phyloP scores from a whole-genome alignment of 2,329 filamentous ascomycete species.

The Cordyceps farinosa region DNA sequence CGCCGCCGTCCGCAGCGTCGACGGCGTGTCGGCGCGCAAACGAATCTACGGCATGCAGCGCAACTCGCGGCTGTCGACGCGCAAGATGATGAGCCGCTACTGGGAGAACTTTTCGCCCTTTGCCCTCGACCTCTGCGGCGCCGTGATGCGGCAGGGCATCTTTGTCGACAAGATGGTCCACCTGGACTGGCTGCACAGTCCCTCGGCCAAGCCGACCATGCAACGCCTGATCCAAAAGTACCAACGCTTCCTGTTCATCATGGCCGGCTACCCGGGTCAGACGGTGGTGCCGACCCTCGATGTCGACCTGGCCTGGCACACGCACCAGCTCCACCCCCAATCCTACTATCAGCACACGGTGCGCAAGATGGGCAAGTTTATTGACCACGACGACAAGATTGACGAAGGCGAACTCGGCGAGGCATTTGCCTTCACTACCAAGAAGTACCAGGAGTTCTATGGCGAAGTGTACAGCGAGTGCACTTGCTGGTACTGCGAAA shows the following conservation, averaged over 20 bases:
- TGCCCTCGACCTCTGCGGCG: constrained; percentile 61
- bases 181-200: constrained; percentile 76
- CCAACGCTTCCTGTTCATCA: constrained; percentile 50
- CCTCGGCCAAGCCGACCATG: constrained; percentile 61
- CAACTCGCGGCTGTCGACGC: constrained; percentile 43
- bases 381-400: constrained; percentile 84
- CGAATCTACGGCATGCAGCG: constrained; percentile 24
- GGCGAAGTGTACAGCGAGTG: constrained; percentile 70
- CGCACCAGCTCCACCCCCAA: constrained; percentile 66
- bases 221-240: constrained; percentile 62
- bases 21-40: constrained; percentile 25
- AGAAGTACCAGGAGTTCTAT: constrained; percentile 63
- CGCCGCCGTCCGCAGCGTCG: constrained; percentile 38
- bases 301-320: constrained; percentile 76
- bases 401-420: constrained; percentile 61
- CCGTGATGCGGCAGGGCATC: constrained; percentile 61
- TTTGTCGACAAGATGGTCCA: constrained; percentile 72
- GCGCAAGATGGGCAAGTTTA: constrained; percentile 49
- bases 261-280: constrained; percentile 28
- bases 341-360: constrained; percentile 60
- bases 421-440: constrained; percentile 70
- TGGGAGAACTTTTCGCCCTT: constrained; percentile 66
- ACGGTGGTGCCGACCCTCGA: constrained; percentile 69
- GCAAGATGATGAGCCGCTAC: constrained; percentile 68
- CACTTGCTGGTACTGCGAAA: constrained; percentile 82